Base-by-base conservation (phyloP, 257 asterid species). In the Gynochthodes officinalis region DNA sequence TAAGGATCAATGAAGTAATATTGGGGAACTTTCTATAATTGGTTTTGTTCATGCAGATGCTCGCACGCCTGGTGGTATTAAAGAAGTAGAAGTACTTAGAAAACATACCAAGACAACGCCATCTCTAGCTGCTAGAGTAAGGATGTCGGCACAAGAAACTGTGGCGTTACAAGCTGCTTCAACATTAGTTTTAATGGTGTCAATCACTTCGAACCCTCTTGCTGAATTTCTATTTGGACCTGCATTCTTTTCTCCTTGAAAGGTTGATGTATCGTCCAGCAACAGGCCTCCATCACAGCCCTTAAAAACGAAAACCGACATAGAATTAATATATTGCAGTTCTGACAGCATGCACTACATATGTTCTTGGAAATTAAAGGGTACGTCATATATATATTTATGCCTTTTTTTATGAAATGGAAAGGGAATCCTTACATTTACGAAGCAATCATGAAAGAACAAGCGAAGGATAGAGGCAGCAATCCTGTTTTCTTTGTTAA, bases 371-470 rank as follows among this genome's bases (percentile, higher is more conserved):
- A n/a, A n/a, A n/a, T n/a, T n/a, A n/a, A n/a, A n/a, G n/a, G n/a
- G n/a, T 46, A 46, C 6, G 50, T 46, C 13, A 27, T 43, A 21
- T 27, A 21, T n/a, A n/a, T n/a, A n/a, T n/a, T n/a, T n/a, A n/a
- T n/a, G n/a, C n/a, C n/a, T n/a, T n/a, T n/a, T n/a, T n/a, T n/a
- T n/a, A n/a, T n/a, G n/a, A n/a, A n/a, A n/a, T n/a, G n/a, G n/a
- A n/a, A n/a, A n/a, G n/a, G n/a, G n/a, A n/a, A n/a, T n/a, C n/a
- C 81, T 72, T 76, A 86, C 90, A 66, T 87, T 84, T 2, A 85
- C 90, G 19, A 89, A 86, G 75, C 92, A 89, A 40, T 89, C 95
- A 23, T 89, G 95, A 71, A 86, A 89, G 60, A 85, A 85, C 82
- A 89, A 72, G 23, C 92, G 90, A 23, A 89, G 83, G 44, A 88